Evolutionary conservation across 2,329 filamentous ascomycete species (phyloP), one percentile per base, ranked within the genome.

Genomic region (Nothopassalora personata): DNA sequence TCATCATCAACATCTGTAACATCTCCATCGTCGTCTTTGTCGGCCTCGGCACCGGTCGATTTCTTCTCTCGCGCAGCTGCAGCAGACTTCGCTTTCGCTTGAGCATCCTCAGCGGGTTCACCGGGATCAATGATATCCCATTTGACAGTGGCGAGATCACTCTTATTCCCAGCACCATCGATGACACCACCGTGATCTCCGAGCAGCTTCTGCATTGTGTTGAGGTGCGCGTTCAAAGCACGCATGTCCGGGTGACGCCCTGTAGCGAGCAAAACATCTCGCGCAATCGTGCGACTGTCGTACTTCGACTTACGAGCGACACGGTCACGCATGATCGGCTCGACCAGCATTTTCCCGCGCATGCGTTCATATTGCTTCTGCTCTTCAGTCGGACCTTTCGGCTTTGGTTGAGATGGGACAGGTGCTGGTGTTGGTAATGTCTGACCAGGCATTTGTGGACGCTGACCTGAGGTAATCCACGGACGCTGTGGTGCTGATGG

Each of bases 41-140:
- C 55, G 23, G 59, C 62, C n/a, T 57, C 62, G 30, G 54, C 62
- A 33, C 27, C n/a, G 5, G 15, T 19, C 36, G 39, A 18, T 13
- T 45, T 53, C 47, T 18, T 53, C 31, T 33, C 47, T 18, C 56
- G 51, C 11, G 8, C 39, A 11, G 56, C 28, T n/a, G 15, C 27
- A 5, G 63, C 48, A n/a, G 53, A 58, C 49, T 62, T 62, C 5
- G 56, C 30, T 47, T 61, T 59, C 8, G 54, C 51, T 31, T 63
- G 61, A 10, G 60, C 58, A 23, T 66, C 63, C 43, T 67, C 63
- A n/a, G 60, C 55, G 36, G 80, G 80, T 7, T 75, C 75, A 39
- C 79, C 81, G 23, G 82, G 82, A 67, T 87, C 85, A 23, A 87
- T 78, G 3, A 85, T 62, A 67, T 86, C 82, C 85, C 85, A 87